phyloP scores from a whole-genome alignment of 192 early-diverging fungal genomes.

The Gaertneriomyces sp. region DNA sequence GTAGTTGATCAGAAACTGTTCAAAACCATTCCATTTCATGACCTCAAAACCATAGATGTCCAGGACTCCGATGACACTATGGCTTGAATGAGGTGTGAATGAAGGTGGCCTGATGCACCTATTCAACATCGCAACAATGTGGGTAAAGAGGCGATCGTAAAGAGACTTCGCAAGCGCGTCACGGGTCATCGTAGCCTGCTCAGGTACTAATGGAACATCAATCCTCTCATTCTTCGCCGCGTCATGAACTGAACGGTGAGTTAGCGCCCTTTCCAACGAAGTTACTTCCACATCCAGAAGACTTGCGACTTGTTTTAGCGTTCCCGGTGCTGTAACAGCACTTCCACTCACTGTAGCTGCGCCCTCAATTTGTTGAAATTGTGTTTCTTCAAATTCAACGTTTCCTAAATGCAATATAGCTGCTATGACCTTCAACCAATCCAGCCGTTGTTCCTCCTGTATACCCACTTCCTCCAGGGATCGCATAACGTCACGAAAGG shows the following conservation, averaged over 20 bases:
- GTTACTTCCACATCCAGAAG: constrained; percentile 20
- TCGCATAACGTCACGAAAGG: constrained; percentile 15
- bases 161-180: constrained; percentile 32
- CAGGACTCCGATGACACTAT: constrained; percentile 70
- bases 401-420: constrained; percentile 91
- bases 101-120: constrained; percentile 9
- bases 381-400: constrained; percentile 64
- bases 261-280: constrained; percentile 15
- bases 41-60: constrained; percentile 96
- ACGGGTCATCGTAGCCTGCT: constrained; percentile 26
- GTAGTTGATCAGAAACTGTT: constrained; percentile 89
- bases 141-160: constrained; percentile 32
- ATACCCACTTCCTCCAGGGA: constrained; percentile 51
- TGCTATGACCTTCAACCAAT: constrained; percentile 79
- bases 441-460: constrained; percentile 61
- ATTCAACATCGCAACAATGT: constrained; percentile 23
- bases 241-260: constrained; percentile 33
- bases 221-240: constrained; percentile 32
- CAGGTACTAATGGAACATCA: constrained; percentile 21
- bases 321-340: constrained; percentile 15
- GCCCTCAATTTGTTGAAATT: neutral
- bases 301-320: neutral
- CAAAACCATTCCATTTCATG: constrained; percentile 53
- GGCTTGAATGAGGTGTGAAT: constrained; percentile 9
- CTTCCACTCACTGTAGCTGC: neutral